phyloP scores from a whole-genome alignment of 371 early-diverging fungal genomes.

The Apophysomyces variabilis region DNA sequence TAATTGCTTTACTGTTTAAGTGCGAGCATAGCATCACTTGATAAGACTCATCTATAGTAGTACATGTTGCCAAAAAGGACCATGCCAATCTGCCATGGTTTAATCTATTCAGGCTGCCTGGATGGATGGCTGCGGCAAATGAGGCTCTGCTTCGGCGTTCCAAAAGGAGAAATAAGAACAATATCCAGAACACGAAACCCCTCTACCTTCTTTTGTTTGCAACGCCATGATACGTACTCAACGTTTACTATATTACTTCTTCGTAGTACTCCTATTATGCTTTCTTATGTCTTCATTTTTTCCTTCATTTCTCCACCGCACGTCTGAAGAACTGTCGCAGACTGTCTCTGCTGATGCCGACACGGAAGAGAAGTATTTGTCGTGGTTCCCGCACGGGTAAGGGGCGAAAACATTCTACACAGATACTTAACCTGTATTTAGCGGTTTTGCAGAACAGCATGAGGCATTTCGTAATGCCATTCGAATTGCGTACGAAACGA shows the following conservation, averaged over 20 bases:
- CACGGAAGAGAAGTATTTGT: slow-evolving; percentile 23
- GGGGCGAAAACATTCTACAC: not conserved
- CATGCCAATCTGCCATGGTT: too few relatives aligned
- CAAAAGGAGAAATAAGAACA: not conserved
- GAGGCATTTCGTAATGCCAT: slow-evolving; percentile 52
- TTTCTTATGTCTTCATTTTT: slow-evolving; percentile 5
- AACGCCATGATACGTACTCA: slow-evolving; percentile 11
- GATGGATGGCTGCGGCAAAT: too few relatives aligned
- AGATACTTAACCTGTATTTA: slow-evolving; percentile 9
- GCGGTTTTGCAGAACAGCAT: slow-evolving; percentile 46
- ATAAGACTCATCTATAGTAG: too few relatives aligned
- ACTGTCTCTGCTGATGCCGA: not conserved
- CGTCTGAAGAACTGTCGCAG: not conserved
- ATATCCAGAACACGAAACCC: not conserved
- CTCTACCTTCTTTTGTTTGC: slow-evolving; percentile 1
- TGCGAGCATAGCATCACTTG: too few relatives aligned
- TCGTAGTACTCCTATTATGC: slow-evolving; percentile 10
- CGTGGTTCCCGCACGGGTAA: slow-evolving; percentile 48
- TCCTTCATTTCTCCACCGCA: not conserved
- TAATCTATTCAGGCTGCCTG: too few relatives aligned
- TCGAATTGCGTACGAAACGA: slow-evolving; percentile 47
- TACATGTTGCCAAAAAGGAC: too few relatives aligned
- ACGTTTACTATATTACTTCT: slow-evolving; percentile 12
- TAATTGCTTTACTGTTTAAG: too few relatives aligned
- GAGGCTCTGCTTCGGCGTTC: too few relatives aligned